Percentiles rank a stretch among this genome's conserved stretches.
These are phyloP conservation scores for Pythium volutum DNA, from an alignment of 352 stramenopile species.

Conservation along the genomic window DNA sequence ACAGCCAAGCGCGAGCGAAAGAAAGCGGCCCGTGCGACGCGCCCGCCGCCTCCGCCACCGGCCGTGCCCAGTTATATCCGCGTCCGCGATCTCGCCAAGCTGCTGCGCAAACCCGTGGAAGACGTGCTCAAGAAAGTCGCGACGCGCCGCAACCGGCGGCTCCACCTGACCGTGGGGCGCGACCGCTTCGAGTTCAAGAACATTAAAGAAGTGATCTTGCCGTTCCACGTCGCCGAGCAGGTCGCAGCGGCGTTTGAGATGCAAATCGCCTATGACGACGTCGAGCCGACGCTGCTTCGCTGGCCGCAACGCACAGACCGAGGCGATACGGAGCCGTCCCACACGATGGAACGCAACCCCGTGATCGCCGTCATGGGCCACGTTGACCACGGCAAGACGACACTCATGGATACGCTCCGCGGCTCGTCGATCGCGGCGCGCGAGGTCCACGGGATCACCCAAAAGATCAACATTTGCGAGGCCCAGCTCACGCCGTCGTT, in stretches of 20 bases:
- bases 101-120: slow-evolving; percentile 59
- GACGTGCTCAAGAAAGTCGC: slow-evolving; percentile 65
- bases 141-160: slow-evolving; percentile 51
- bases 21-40: neutral
- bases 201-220: slow-evolving; percentile 72
- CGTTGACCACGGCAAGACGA: slow-evolving; percentile 99
- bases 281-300: slow-evolving; percentile 48
- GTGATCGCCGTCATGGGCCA: slow-evolving; percentile 99
- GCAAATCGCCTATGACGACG: slow-evolving; percentile 50
- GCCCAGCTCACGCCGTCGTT: slow-evolving; percentile 79
- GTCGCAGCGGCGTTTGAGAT: slow-evolving; percentile 46
- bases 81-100: slow-evolving; percentile 72
- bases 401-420: slow-evolving; percentile 97
- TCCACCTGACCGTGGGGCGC: slow-evolving; percentile 48
- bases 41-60: slow-evolving; percentile 13
- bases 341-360: slow-evolving; percentile 77
- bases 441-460: slow-evolving; percentile 98
- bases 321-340: slow-evolving; percentile 19
- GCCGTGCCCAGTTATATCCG: slow-evolving; percentile 56
- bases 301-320: slow-evolving; percentile 20
- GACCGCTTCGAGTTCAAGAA: slow-evolving; percentile 66
- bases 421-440: slow-evolving; percentile 83
- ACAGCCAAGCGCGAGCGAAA: slow-evolving; percentile 17
- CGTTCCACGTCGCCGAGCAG: slow-evolving; percentile 55
- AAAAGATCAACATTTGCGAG: slow-evolving; percentile 97